Percentiles rank a stretch among this genome's conserved stretches.
These are phyloP conservation scores for Termitomyces sp. DNA, from an alignment of 768 basidiomycete species.

Conservation along the genomic window DNA sequence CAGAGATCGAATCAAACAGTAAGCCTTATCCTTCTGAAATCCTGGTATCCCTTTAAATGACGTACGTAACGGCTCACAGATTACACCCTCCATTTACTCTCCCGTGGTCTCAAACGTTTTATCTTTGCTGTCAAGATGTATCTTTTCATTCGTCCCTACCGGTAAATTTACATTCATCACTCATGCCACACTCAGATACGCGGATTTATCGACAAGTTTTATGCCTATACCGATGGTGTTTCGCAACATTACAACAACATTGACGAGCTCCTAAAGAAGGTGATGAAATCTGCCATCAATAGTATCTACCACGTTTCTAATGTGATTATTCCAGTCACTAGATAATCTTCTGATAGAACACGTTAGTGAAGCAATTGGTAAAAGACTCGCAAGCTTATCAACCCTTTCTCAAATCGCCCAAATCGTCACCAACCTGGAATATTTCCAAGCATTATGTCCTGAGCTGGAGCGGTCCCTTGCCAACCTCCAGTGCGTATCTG, in stretches of 20 bases:
- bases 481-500: constrained; percentile 55
- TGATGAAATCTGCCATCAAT: constrained; percentile 21
- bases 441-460: constrained; percentile 78
- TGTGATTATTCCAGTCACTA: constrained; percentile 54
- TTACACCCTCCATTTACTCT: constrained; percentile 61
- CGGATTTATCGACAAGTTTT: constrained; percentile 87
- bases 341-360: constrained; percentile 75
- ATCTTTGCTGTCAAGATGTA: constrained; percentile 90
- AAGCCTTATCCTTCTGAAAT: constrained; percentile 8
- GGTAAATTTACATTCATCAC: neutral
- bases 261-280: constrained; percentile 87
- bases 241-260: constrained; percentile 88
- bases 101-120: constrained; percentile 95
- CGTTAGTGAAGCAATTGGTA: constrained; percentile 71
- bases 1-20: constrained; percentile 55
- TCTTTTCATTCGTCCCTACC: constrained; percentile 10
- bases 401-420: constrained; percentile 90
- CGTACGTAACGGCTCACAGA: constrained; percentile 29
- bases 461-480: constrained; percentile 86
- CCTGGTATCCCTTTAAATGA: neutral
- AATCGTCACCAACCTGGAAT: constrained; percentile 88
- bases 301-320: neutral
- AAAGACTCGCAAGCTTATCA: constrained; percentile 66
- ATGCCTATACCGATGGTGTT: constrained; percentile 94
- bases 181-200: constrained; percentile 12